phyloP scores from a whole-genome alignment of 2,329 filamentous ascomycete genomes.

The Rhinocladiella similis region DNA sequence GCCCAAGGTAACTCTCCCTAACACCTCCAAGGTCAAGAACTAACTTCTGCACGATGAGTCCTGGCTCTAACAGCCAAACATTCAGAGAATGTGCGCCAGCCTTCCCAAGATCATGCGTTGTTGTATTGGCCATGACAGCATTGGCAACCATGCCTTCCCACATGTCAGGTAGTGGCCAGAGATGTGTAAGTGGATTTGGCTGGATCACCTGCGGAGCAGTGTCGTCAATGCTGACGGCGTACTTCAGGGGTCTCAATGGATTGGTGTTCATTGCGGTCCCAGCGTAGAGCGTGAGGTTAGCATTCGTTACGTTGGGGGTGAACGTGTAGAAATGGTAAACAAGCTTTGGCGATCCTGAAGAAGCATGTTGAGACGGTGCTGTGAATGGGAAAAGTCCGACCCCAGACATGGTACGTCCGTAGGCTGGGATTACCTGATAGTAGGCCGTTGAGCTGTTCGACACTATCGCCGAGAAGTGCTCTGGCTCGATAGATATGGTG shows the following conservation, averaged over 20 bases:
- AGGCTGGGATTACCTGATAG: constrained; percentile 50
- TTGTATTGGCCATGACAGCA: constrained; percentile 35
- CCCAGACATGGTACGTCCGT: constrained; percentile 60
- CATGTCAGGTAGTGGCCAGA: constrained; percentile 18
- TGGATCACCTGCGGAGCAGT: constrained; percentile 39
- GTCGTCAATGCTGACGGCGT: constrained; percentile 51
- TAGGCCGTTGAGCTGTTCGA: constrained; percentile 44
- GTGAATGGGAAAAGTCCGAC: constrained; percentile 58
- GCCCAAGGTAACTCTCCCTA: constrained; percentile 56
- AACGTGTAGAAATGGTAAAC: constrained; percentile 65
- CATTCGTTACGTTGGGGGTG: constrained; percentile 44
- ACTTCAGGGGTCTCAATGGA: constrained; percentile 51
- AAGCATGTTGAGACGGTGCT: constrained; percentile 51
- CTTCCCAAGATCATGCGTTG: constrained; percentile 41
- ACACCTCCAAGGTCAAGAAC: constrained; percentile 58
- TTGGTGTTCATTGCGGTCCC: constrained; percentile 52
- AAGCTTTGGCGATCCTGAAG: constrained; percentile 53
- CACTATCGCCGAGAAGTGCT: constrained; percentile 32
- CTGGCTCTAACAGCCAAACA: constrained; percentile 55
- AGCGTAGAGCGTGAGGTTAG: constrained; percentile 43
- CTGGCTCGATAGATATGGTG: constrained; percentile 39
- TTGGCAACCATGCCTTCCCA: constrained; percentile 23
- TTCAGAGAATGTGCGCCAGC: constrained; percentile 52
- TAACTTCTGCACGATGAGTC: constrained; percentile 58
- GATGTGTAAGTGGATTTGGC: constrained; percentile 28